Percentiles rank a stretch among this genome's conserved stretches.
These are phyloP conservation scores for Colletotrichum sp. DNA, from an alignment of 2,329 filamentous ascomycete species.

Conservation along the genomic window DNA sequence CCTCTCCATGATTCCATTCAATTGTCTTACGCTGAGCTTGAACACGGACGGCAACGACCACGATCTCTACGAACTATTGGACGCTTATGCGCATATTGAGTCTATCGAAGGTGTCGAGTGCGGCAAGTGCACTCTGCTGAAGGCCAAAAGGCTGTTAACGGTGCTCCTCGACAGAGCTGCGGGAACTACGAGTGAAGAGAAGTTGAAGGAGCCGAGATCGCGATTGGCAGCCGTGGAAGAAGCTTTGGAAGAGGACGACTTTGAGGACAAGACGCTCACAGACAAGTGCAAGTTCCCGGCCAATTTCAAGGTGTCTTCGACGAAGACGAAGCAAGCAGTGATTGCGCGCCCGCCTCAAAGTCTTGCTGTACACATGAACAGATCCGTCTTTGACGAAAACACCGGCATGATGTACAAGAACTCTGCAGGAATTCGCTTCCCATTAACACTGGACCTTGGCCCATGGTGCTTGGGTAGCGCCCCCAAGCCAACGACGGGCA, in stretches of 20 bases:
- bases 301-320: constrained; percentile 74
- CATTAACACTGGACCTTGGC: constrained; percentile 74
- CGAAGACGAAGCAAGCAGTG: constrained; percentile 89
- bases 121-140: constrained; percentile 83
- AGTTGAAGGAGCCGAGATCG: constrained; percentile 53
- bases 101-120: constrained; percentile 90
- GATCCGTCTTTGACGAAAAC: constrained; percentile 86
- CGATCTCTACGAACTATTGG: constrained; percentile 78
- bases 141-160: constrained; percentile 52
- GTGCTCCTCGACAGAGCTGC: constrained; percentile 49
- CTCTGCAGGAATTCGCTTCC: constrained; percentile 78
- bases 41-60: constrained; percentile 67
- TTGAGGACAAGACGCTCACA: constrained; percentile 70
- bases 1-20: constrained; percentile 90
- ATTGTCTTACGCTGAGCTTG: constrained; percentile 87
- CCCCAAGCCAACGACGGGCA: constrained; percentile 24
- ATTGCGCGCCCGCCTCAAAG: constrained; percentile 83
- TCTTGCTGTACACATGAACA: constrained; percentile 86
- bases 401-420: constrained; percentile 87
- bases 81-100: constrained; percentile 86
- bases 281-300: constrained; percentile 70
- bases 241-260: constrained; percentile 81
- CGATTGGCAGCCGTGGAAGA: constrained; percentile 71
- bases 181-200: constrained; percentile 46
- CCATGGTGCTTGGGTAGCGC: constrained; percentile 83